Evolutionary conservation across 805 yeast genomes (phyloP).

Genomic region (Candida piceae): DNA sequence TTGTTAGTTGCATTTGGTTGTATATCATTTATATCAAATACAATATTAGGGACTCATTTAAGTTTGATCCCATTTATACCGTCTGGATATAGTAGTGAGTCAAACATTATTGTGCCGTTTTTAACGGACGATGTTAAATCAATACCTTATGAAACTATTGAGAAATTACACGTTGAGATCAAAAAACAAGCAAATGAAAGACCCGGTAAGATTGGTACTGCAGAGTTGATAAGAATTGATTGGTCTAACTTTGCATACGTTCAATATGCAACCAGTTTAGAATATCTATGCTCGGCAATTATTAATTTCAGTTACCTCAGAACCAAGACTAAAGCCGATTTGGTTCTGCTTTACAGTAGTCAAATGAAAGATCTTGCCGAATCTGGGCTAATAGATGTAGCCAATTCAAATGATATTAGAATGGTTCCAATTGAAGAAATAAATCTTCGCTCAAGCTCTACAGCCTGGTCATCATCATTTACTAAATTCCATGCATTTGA

Average conservation of each 20-base stretch:
- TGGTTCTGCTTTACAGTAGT: conserved; percentile 39
- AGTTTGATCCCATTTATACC: too few relatives aligned
- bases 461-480: conserved; percentile 46
- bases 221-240: conserved; percentile 21
- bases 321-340: conserved; percentile 35
- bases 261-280: conserved; percentile 51
- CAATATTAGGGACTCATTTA: too few relatives aligned
- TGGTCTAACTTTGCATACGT: conserved; percentile 52
- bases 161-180: neutral
- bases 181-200: too few relatives aligned
- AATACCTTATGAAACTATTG: too few relatives aligned
- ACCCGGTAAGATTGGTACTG: neutral
- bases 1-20: too few relatives aligned
- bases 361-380: conserved; percentile 2
- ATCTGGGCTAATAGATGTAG: conserved; percentile 5
- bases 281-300: conserved; percentile 48
- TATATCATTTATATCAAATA: too few relatives aligned
- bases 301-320: conserved; percentile 40
- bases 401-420: conserved; percentile 19
- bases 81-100: too few relatives aligned
- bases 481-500: conserved; percentile 53
- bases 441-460: conserved; percentile 14
- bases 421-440: conserved; percentile 25
- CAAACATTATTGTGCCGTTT: too few relatives aligned
- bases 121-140: too few relatives aligned